Evolutionary conservation across 495 filamentous ascomycete genomes (phyloP), one percentile per base, ranked within the genome.

Genomic region (Hypoxylon cercidicola): DNA sequence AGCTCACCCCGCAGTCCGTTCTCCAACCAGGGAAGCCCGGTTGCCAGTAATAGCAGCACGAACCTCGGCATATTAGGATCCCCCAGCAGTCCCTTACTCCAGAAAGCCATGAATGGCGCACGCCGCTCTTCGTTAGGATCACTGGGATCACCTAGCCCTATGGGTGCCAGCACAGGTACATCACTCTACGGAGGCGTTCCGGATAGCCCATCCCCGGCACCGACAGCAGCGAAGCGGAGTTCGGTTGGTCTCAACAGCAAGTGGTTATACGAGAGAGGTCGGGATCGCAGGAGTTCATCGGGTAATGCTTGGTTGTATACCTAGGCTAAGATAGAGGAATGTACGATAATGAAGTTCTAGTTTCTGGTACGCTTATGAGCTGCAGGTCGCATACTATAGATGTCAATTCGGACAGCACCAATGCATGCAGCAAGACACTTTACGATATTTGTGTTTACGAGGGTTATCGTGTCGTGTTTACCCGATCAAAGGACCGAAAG

Each of bases 181-280:
- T 79, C 80, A 25, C 73, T 79, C 59, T 78, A 74, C 63, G 76
- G 74, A 70, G 69, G 70, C 16, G 73, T 72, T 2, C 74, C 74
- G 6, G 74, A 74, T 15, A 62, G 56, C 60, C 75, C 87, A 0
- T 80, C 84, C 46, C 91, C 88, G 6, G 91, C 87, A 44, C 92
- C 88, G 40, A 83, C 87, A 5, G 71, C 80, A 1, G 85, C 85
- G 19, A 92, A 89, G 76, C 83, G 89, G 34, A 85, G 85, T 21
- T 90, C 84, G 51, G 81, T 97, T 37, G 83, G 84, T 11, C 71
- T 97, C 66, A 97, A 91, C 66, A 97, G 85, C 75, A 92, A 90
- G 77, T 99, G 93, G 94, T 76, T 97, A 39, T 99, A 96, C 77
- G 91, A 99, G 75, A 89, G 88, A 74, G 81, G 80, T 19, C 62